Evolutionary conservation across 1,284 basidiomycete species (phyloP).

Genomic region (Ceratobasidium sp.): DNA sequence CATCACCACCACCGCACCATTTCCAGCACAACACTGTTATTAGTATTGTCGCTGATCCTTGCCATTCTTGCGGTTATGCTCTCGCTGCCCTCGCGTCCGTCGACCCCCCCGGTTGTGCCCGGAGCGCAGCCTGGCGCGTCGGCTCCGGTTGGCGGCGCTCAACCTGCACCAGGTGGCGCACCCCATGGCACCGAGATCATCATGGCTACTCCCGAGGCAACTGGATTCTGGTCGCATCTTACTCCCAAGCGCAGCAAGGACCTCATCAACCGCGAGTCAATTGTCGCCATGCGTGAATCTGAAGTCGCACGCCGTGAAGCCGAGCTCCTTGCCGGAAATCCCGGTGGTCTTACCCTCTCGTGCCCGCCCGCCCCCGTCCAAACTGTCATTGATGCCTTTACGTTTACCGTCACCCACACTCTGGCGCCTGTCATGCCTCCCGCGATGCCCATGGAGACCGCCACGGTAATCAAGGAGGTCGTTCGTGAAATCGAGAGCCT

Average conservation of each 20-base stretch:
- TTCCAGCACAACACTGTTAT: slow-evolving; percentile 83
- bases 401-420: slow-evolving; percentile 59
- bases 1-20: slow-evolving; percentile 82
- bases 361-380: slow-evolving; percentile 50
- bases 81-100: slow-evolving; percentile 61
- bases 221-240: slow-evolving; percentile 70
- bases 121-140: neutral
- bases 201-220: slow-evolving; percentile 51
- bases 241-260: slow-evolving; percentile 80
- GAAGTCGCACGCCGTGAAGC: slow-evolving; percentile 85
- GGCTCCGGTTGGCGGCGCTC: neutral
- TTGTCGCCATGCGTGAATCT: slow-evolving; percentile 76
- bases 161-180: neutral
- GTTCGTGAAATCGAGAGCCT: slow-evolving; percentile 65
- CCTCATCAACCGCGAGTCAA: slow-evolving; percentile 73
- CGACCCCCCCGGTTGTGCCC: slow-evolving; percentile 43
- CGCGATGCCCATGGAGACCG: slow-evolving; percentile 63
- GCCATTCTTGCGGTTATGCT: slow-evolving; percentile 85
- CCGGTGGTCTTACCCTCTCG: slow-evolving; percentile 69
- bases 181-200: slow-evolving; percentile 45
- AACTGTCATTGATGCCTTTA: slow-evolving; percentile 45
- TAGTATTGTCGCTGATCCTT: slow-evolving; percentile 79
- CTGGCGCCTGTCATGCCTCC: slow-evolving; percentile 45
- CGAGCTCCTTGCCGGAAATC: slow-evolving; percentile 76
- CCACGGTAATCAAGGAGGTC: slow-evolving; percentile 66